Base-by-base conservation (phyloP, 495 filamentous ascomycete species). In the Bathelium albidoporum region DNA sequence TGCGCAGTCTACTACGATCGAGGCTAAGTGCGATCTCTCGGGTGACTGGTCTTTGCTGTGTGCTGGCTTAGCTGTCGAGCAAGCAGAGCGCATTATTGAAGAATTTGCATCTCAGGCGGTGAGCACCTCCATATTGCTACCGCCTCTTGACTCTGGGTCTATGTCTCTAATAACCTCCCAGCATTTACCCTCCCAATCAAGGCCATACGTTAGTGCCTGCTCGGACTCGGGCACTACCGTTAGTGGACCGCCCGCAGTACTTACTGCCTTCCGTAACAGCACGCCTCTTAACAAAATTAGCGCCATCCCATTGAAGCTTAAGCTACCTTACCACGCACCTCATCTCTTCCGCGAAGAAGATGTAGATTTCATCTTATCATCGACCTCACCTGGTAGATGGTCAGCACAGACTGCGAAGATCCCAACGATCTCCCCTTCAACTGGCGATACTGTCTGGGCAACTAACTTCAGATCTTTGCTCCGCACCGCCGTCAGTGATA, bases 261-360 rank as follows among this genome's bases (percentile, higher is more conserved):
- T 49, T 20, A 20, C 11, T 12, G 44, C 44, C 44, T 49, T 49
- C 44, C 44, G 44, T n/a, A 49, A 0, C 20, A 18, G 44, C 44
- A 2, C 44, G 20, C 44, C 14, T 49, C 44, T 49, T 49, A 22
- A 20, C 18, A 49, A n/a, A 16, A n/a, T 49, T n/a, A 49, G 20
- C 20, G 44, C 18, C 44, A 49, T 49, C 44, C 44, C 44, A 0
- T 53, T 31, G 20, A 7, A 18, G 12, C 59, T 67, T 61, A 68
- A 24, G 72, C 36, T 24, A 49, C 72, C 72, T 12, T 73, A 71
- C 31, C 72, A 74, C 59, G 72, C 69, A 4, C 59, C 72, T 1
- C 72, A 74, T 68, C 63, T 73, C 20, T 71, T 66, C 59, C 64
- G 67, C 12, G 24, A 62, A 24, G 59, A 65, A 0, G 68, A 74